A percentile compares a stretch with the other conserved stretches of the same genome.
Conservation (phyloP, 2,329 filamentous ascomycete species). For the Arthrocladium fulminans region DNA sequence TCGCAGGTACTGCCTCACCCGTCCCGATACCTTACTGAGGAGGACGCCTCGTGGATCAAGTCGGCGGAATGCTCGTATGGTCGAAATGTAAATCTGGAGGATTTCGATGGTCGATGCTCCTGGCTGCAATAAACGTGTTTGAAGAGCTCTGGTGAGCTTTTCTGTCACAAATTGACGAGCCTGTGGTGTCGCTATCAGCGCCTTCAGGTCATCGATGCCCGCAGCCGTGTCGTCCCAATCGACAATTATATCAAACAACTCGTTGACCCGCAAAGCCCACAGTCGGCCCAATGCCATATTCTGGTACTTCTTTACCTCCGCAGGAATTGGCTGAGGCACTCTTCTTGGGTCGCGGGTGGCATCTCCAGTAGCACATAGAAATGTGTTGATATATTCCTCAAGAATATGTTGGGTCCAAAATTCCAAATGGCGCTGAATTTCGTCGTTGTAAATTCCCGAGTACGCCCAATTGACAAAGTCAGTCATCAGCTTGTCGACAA, state of each 20-base stretch:
- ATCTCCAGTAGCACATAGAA: conserved; percentile 27
- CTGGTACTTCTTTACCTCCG: conserved; percentile 48
- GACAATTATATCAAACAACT: conserved; percentile 55
- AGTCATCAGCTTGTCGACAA: conserved; percentile 50
- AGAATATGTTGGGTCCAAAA: conserved; percentile 50
- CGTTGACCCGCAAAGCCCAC: conserved; percentile 46
- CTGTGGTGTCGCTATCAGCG: conserved; percentile 44
- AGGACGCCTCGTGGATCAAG: conserved; percentile 58
- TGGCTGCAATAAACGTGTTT: conserved; percentile 50
- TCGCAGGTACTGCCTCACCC: conserved; percentile 54
- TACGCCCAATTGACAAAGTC: conserved; percentile 50
- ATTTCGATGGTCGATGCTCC: conserved; percentile 59
- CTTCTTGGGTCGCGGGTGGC: conserved; percentile 12
- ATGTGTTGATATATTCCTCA: conserved; percentile 42
- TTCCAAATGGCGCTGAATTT: conserved; percentile 42
- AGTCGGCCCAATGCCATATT: conserved; percentile 47
- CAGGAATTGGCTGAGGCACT: conserved; percentile 34
- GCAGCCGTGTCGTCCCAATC: conserved; percentile 51
- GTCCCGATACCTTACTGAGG: conserved; percentile 56
- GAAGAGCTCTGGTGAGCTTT: conserved; percentile 46
- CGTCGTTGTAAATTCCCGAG: conserved; percentile 46
- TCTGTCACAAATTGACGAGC: conserved; percentile 48
- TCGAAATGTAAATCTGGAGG: conserved; percentile 57
- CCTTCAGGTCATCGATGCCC: conserved; percentile 52
- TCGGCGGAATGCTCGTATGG: conserved; percentile 55